Percentiles rank a stretch among this genome's conserved stretches.
phyloP scores from a whole-genome alignment of 306 rosid genomes.

The Mimosa bimucronata region DNA sequence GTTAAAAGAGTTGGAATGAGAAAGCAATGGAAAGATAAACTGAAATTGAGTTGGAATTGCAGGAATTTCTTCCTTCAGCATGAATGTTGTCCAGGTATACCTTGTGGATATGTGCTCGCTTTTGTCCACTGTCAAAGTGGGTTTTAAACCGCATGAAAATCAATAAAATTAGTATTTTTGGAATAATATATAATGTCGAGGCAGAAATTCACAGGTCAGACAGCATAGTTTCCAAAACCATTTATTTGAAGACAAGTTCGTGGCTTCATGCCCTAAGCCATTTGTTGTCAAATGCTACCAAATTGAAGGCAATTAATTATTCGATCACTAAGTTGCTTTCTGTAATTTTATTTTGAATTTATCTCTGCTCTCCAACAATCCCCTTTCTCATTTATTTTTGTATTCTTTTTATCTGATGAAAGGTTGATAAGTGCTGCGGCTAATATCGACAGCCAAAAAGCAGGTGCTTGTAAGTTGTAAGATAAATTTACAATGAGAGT shows the following conservation, averaged over 20 bases:
- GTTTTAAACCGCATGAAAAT: slow-evolving; percentile 2
- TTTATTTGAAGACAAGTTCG: slow-evolving; percentile 3
- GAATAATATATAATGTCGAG: slow-evolving; percentile 10
- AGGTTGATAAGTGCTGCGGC: slow-evolving; percentile 56
- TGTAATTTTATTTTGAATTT: slow-evolving; percentile 1
- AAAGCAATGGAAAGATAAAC: no score
- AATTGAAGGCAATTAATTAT: not conserved
- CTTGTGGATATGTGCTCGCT: not conserved
- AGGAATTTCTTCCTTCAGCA: not conserved
- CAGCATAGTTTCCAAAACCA: not conserved
- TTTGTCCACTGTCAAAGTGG: slow-evolving; percentile 20
- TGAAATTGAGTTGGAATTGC: not conserved
- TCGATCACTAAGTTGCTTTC: not conserved
- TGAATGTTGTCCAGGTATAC: not conserved
- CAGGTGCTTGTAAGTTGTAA: no score
- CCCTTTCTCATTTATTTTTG: not conserved
- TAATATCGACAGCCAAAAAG: slow-evolving; percentile 55
- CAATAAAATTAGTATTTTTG: not conserved
- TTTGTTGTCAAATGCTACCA: slow-evolving; percentile 1
- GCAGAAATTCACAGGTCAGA: slow-evolving; percentile 1
- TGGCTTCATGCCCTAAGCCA: not conserved
- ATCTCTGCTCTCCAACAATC: slow-evolving; percentile 13
- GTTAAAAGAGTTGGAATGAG: not conserved
- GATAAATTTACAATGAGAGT: not conserved
- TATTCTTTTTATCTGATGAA: slow-evolving; percentile 37